These are phyloP conservation scores for Zoysia pacifica DNA, from an alignment of 176 grass and related monocot genomes.

Conservation along the genomic window DNA sequence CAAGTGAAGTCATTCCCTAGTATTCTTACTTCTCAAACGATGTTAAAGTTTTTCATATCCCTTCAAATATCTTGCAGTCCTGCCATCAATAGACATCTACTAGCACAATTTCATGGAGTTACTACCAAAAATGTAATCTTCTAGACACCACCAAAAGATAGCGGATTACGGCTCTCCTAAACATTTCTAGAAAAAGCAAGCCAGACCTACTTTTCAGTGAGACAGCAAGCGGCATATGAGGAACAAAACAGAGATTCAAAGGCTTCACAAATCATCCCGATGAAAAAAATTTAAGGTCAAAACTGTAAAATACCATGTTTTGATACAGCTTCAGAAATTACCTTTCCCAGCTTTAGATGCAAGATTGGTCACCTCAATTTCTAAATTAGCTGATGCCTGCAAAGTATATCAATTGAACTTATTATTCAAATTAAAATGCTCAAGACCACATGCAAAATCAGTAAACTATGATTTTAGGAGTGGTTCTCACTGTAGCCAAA, in stretches of 20 bases:
- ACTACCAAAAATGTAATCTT: constrained; percentile 5
- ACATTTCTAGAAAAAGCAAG: not conserved
- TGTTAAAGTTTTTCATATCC: not conserved
- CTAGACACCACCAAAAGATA: not conserved
- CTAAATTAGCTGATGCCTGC: constrained; percentile 84
- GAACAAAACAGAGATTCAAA: not conserved
- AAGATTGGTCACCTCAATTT: constrained; percentile 99
- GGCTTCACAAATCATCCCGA: not conserved
- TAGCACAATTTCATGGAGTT: not conserved
- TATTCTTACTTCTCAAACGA: not conserved
- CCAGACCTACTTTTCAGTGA: not conserved
- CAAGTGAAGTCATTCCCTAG: not conserved
- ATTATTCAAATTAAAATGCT: constrained; percentile 15
- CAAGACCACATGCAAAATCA: too few species aligned
- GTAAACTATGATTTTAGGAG: not conserved
- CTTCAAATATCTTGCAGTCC: not conserved
- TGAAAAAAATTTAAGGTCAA: constrained; percentile 10
- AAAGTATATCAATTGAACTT: constrained; percentile 35
- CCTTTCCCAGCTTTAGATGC: constrained; percentile 91
- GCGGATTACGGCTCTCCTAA: not conserved
- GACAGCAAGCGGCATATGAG: not conserved
- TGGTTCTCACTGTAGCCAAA: too few species aligned
- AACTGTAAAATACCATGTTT: constrained; percentile 24
- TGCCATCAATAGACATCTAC: not conserved
- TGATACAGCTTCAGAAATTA: constrained; percentile 34